Evolutionary conservation across 2,329 filamentous ascomycete genomes (phyloP), one percentile per base, ranked within the genome.

Genomic region (Cladosporium sp.): DNA sequence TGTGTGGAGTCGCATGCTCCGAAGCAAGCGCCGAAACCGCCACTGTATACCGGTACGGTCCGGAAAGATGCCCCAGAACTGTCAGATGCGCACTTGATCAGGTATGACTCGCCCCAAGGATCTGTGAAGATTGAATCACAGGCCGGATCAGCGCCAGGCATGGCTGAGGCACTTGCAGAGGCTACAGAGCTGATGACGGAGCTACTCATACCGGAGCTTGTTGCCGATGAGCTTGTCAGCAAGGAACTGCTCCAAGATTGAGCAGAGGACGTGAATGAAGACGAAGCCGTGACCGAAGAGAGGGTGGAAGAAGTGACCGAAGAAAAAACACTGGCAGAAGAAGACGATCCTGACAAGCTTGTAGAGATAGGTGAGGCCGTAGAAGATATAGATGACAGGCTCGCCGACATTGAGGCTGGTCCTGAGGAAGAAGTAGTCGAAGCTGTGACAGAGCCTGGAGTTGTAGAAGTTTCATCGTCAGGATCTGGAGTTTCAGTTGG

Each of bases 11-110:
- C 58, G 59, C 64, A 69, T 7, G 53, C 53, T 12, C 33, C 35
- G 28, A 69, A 68, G 63, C 66, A 67, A 33, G 44, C 26, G 14
- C 26, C 46, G 18, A 64, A 68, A 12, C 66, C 66, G 16, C 67
- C 68, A 18, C 53, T 50, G 21, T 28, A 14, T 3, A 65, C 40
- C 31, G 40, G 62, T 29, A 65, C 62, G 5, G 55, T 59, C 5
- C 53, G 62, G 29, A 58, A 58, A 1, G 62, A 37, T 29, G 40
- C 6, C n/a, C 10, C 26, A 29, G 40, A 31, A 44, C 50, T 57
- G 33, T 65, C 62, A 2, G 55, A 53, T 14, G 29, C 26, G 40
- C 62, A 65, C n/a, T 65, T 65, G 55, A 65, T 31, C 33, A 65
- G 14, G 40, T 65, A 65, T 18, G 29, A 33, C 23, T 58, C 40